phyloP scores from a whole-genome alignment of 202 grass and related monocot species.

The Cymbopogon flexuosus region DNA sequence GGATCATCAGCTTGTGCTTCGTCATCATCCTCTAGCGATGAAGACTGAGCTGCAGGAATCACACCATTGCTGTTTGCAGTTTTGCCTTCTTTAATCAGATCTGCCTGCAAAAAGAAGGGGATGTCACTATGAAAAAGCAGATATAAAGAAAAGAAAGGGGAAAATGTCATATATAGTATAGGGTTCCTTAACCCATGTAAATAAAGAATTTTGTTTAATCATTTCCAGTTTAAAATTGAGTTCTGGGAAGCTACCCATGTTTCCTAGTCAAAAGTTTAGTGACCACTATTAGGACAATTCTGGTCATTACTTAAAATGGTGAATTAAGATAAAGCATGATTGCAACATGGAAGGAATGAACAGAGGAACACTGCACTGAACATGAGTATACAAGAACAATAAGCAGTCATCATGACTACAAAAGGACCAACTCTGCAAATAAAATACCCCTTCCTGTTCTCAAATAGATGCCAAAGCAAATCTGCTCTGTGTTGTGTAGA shows the following conservation, averaged over 20 bases:
- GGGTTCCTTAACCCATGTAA: constrained; percentile 10
- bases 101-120: not conserved
- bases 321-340: not conserved
- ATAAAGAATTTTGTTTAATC: not conserved
- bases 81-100: constrained; percentile 40
- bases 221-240: not conserved
- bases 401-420: not conserved
- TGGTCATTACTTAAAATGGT: not conserved
- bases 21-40: constrained; percentile 45
- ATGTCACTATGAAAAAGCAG: not conserved
- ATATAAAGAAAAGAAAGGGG: constrained; percentile 2
- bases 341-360: not conserved
- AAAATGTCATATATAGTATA: not conserved
- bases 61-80: constrained; percentile 34
- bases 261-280: not conserved
- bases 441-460: not conserved
- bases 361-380: not conserved
- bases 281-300: not conserved
- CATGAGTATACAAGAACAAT: not conserved
- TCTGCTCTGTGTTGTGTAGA: too few species aligned
- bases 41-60: constrained; percentile 25
- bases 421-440: not conserved
- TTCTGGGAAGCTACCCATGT: not conserved
- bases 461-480: too few species aligned
- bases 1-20: constrained; percentile 46